Evolutionary conservation across 1,284 basidiomycete species (phyloP), one percentile per base, ranked within the genome.

Genomic region (Moniliella sp.): DNA sequence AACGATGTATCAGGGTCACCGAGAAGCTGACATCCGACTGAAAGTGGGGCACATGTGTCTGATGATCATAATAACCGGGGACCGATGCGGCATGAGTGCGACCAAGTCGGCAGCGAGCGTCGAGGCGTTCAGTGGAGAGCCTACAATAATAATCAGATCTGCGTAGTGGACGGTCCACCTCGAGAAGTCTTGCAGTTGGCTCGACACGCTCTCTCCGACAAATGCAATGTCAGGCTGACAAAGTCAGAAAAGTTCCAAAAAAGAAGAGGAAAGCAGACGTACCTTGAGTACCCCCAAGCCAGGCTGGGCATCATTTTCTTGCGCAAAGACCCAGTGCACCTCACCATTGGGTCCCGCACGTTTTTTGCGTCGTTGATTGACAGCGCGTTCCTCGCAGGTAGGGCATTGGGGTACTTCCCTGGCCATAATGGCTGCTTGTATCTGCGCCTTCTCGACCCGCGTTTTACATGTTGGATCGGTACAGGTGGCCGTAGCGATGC

Each of bases 1-100:
- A 4, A 94, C 73, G 39, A 93, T 76, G 68, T 69, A 59, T 97
- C 86, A 5, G 82, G 81, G 49, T 91, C 76, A 19, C 86, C 86
- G 4, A 93, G 71, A 5, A 94, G 69, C 28, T 37, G 47, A 59
- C 45, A 32, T 59, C 56, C 18, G 50, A 46, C 1, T 47, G 46
- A 12, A 57, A 77, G 62, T 93, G 84, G 34, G 69, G 67, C 33
- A 94, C 70, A 1, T 82, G 83, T 2, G 84, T 91, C 56, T 83
- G 64, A 94, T 97, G 62, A 97, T 93, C 31, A 93, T 70, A 33
- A 97, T 81, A 71, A 83, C 58, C 1, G 45, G 46, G 13, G 42
- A 35, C 1, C 35, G 32, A 31, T 57, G 46, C 3, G 56, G 56
- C 13, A 57, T 40, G 36, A 57, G 54, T 4, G 46, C 36, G 1